phyloP scores from a whole-genome alignment of 106 monocot genomes.

The Dendrobium nobile region DNA sequence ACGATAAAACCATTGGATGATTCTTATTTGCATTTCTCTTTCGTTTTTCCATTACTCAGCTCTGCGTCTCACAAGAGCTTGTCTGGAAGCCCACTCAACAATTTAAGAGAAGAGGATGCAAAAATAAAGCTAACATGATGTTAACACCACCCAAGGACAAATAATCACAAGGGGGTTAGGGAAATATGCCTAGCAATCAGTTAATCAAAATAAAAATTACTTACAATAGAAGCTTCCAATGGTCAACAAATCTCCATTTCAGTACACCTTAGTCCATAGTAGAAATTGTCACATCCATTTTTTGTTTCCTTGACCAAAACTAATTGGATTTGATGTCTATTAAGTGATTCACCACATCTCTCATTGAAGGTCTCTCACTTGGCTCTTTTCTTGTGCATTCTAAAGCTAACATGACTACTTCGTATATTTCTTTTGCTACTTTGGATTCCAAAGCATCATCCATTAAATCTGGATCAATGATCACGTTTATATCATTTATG shows the following conservation, averaged over 20 bases:
- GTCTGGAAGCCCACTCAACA: too few relatives aligned
- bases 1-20: slow-evolving; percentile 61
- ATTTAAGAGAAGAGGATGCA: too few relatives aligned
- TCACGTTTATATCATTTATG: slow-evolving; percentile 17
- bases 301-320: background rate
- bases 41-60: too few relatives aligned
- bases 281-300: background rate
- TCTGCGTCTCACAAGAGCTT: background rate
- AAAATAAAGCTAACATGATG: too few relatives aligned
- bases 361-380: slow-evolving; percentile 48
- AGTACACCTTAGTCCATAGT: background rate
- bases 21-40: too few relatives aligned
- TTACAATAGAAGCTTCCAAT: too few relatives aligned
- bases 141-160: too few relatives aligned
- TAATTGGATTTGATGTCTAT: slow-evolving; percentile 27
- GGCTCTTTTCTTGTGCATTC: slow-evolving; percentile 37
- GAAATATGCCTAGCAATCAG: too few relatives aligned
- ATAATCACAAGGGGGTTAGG: too few relatives aligned
- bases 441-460: slow-evolving; percentile 30
- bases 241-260: background rate
- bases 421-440: slow-evolving; percentile 32
- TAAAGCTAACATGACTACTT: slow-evolving; percentile 44
- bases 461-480: slow-evolving; percentile 42
- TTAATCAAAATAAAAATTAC: too few relatives aligned
- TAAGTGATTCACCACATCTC: slow-evolving; percentile 51